Conservation (phyloP, 208 protist genomes). For the Tetramitus jugosus region DNA sequence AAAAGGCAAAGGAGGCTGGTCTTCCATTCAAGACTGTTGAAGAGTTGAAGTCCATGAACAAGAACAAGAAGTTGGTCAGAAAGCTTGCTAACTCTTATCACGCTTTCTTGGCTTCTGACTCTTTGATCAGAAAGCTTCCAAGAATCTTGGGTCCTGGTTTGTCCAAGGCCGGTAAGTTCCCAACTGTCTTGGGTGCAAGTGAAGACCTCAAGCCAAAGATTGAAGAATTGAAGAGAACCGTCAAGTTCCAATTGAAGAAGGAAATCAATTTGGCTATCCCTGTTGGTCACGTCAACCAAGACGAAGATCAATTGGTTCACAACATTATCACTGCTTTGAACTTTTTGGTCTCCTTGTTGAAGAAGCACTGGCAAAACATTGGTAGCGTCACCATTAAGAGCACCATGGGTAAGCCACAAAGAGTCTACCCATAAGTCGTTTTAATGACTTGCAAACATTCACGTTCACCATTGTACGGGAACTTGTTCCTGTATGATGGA, state of each 20-base stretch:
- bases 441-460: too few relatives aligned
- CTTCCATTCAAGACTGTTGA: constrained; percentile 80
- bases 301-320: constrained; percentile 78
- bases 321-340: constrained; percentile 96
- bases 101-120: constrained; percentile 93
- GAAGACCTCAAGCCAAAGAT: constrained; percentile 89
- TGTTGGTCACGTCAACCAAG: constrained; percentile 92
- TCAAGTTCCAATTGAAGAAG: constrained; percentile 99
- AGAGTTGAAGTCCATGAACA: constrained; percentile 97
- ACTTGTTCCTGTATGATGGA: too few relatives aligned
- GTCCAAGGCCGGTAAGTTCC: constrained; percentile 99
- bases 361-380: constrained; percentile 99
- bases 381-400: constrained; percentile 97
- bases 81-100: constrained; percentile 97
- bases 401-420: constrained; percentile 94
- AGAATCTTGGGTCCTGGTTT: constrained; percentile 91
- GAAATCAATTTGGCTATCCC: constrained; percentile 92
- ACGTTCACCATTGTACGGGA: too few relatives aligned
- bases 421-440: constrained; percentile 92
- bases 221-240: constrained; percentile 79
- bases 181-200: constrained; percentile 76
- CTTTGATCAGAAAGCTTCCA: constrained; percentile 94
- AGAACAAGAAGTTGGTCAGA: constrained; percentile 99
- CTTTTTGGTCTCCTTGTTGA: constrained; percentile 98
- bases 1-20: constrained; percentile 80